Base-by-base conservation (phyloP, 257 asterid genomes). In the Petunia axillaris region DNA sequence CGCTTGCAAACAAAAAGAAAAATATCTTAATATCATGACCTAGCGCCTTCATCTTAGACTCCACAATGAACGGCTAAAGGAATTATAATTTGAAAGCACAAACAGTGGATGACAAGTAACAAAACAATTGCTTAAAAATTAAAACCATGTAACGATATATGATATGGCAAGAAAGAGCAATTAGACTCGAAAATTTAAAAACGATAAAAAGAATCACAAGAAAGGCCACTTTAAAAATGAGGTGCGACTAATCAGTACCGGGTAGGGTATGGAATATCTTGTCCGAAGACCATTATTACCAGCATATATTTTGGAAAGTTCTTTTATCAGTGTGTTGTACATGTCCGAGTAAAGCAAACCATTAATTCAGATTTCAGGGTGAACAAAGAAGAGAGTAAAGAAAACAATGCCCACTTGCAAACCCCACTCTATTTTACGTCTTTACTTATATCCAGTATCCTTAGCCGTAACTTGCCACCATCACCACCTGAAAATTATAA, bases 331-430 rank as follows among this genome's bases (percentile, higher is more conserved):
- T 43, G 85, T 82, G 75, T 68, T 41, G 81, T 80, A 77, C 64
- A 6, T 85, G 85, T 84, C 82, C 71, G 46, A 75, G 82, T 75
- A 87, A 87, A 87, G 88, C 83, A 74, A 81, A 83, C 80, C 83
- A 41, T 50, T 25, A 25, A 25, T 25, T 25, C 25, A 25, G 25
- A 25, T 25, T 25, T 50, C 13, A 50, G 13, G 13, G 2, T 2
- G 9, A 50, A 8, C 1, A 1, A 5, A 46, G 7, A 5, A 25
- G 25, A 9, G 57, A 10, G 15, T 10, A 52, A 52, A 52, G 11
- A 25, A 52, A 52, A 52, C 3, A 13, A 52, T 54, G 67, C 64
- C 79, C 81, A 75, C 74, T 64, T 64, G 46, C 11, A 64, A 25
- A 41, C 75, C 48, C 68, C 50, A 25, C 25, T 13, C 5, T 68